A percentile compares a stretch with the other conserved stretches of the same genome.
phyloP scores from a whole-genome alignment of 768 basidiomycete genomes.

The Mycena metata region DNA sequence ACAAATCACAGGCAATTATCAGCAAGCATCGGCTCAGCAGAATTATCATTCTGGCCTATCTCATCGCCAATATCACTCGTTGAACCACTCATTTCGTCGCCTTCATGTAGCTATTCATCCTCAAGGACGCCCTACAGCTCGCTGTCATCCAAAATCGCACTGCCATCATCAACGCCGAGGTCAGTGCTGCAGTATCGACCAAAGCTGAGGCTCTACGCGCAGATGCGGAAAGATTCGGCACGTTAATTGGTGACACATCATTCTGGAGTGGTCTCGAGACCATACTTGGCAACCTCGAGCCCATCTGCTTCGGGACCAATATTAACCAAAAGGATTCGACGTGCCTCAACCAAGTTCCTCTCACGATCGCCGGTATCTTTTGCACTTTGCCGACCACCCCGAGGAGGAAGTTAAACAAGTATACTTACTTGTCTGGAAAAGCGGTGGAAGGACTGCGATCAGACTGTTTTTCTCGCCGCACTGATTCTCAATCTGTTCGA shows the following conservation, averaged over 20 bases:
- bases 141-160: slow-evolving; percentile 12
- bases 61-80: slow-evolving; percentile 35
- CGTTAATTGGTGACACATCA: neutral
- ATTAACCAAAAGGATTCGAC: slow-evolving; percentile 33
- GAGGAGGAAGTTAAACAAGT: slow-evolving; percentile 41
- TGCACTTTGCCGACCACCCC: slow-evolving; percentile 44
- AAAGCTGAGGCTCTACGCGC: neutral
- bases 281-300: slow-evolving; percentile 29
- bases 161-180: slow-evolving; percentile 31
- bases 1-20: slow-evolving; percentile 1
- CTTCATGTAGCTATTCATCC: slow-evolving; percentile 16
- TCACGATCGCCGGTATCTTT: slow-evolving; percentile 47
- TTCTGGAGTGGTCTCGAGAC: slow-evolving; percentile 26
- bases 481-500: slow-evolving; percentile 49
- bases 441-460: neutral
- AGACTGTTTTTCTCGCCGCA: neutral
- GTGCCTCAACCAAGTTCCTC: slow-evolving; percentile 45
- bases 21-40: slow-evolving; percentile 13
- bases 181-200: slow-evolving; percentile 21
- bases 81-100: slow-evolving; percentile 36
- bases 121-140: slow-evolving; percentile 14
- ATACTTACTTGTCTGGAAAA: slow-evolving; percentile 38
- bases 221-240: slow-evolving; percentile 1
- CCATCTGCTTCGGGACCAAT: slow-evolving; percentile 30
- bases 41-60: slow-evolving; percentile 21